Conservation (phyloP, 306 rosid species). For the Glycine soja region DNA sequence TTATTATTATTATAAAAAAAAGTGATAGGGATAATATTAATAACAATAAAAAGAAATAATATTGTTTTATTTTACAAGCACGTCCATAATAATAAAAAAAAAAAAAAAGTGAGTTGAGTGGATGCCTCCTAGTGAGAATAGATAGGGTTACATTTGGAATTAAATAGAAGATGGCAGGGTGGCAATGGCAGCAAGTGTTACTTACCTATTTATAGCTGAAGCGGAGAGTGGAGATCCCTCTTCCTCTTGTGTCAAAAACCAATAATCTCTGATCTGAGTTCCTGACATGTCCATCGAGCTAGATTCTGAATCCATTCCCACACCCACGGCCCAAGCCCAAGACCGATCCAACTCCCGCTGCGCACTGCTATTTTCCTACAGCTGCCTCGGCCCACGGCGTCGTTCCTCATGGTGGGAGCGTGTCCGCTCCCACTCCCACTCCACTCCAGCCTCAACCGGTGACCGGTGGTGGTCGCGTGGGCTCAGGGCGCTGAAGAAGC, state of each 20-base stretch:
- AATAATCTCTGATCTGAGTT: not conserved
- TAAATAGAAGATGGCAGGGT: not conserved
- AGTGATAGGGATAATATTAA: not conserved
- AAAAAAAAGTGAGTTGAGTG: not conserved
- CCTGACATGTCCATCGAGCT: slow-evolving; percentile 50
- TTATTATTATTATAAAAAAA: not conserved
- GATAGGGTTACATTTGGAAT: not conserved
- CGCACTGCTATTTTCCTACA: slow-evolving; percentile 39
- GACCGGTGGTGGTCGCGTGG: slow-evolving; percentile 81
- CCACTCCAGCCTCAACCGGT: slow-evolving; percentile 36
- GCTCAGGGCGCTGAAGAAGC: slow-evolving; percentile 62
- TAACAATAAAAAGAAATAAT: not conserved
- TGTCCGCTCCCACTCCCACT: slow-evolving; percentile 39
- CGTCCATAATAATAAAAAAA: not conserved
- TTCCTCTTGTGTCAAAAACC: not conserved
- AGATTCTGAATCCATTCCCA: slow-evolving; percentile 50
- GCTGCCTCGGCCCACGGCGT: slow-evolving; percentile 59
- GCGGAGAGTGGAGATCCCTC: not conserved
- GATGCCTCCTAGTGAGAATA: not conserved
- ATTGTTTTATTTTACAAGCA: not conserved
- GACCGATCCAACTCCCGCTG: slow-evolving; percentile 28
- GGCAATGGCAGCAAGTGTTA: not conserved
- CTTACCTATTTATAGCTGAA: slow-evolving; percentile 26
- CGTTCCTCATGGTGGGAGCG: slow-evolving; percentile 77
- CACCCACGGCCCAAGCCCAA: slow-evolving; percentile 44